Evolutionary conservation across 768 basidiomycete species (phyloP).

Genomic region (Amanita phalloides): DNA sequence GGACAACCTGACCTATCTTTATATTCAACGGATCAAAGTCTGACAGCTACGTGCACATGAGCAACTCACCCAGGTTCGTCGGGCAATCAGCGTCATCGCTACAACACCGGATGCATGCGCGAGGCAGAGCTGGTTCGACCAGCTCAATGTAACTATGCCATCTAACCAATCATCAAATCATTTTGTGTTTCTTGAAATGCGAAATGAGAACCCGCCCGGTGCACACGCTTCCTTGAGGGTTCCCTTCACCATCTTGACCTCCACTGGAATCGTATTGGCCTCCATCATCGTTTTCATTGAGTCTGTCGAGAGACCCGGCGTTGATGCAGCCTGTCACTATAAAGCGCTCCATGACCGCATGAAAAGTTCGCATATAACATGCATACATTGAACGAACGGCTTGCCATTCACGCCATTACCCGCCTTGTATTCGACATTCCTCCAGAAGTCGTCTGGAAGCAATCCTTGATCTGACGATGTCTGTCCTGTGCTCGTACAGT

Average conservation of each 20-base stretch:
- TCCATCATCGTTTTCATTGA: slow-evolving; percentile 37
- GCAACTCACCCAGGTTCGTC: slow-evolving; percentile 27
- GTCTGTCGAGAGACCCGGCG: slow-evolving; percentile 26
- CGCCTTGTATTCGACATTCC: slow-evolving; percentile 31
- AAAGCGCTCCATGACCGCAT: background rate
- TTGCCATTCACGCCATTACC: slow-evolving; percentile 30
- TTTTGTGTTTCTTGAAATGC: background rate
- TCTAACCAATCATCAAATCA: slow-evolving; percentile 11
- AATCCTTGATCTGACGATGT: slow-evolving; percentile 34
- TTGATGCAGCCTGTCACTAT: slow-evolving; percentile 49
- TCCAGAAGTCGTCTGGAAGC: slow-evolving; percentile 38
- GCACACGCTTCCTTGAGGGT: slow-evolving; percentile 41
- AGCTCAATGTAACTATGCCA: slow-evolving; percentile 53
- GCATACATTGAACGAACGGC: slow-evolving; percentile 34
- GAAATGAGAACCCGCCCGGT: slow-evolving; percentile 25
- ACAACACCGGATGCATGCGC: slow-evolving; percentile 52
- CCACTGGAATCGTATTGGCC: slow-evolving; percentile 54
- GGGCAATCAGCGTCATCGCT: slow-evolving; percentile 44
- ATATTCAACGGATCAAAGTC: background rate
- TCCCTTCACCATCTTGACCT: slow-evolving; percentile 38
- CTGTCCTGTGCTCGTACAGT: slow-evolving; percentile 34
- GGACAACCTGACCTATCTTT: slow-evolving; percentile 42
- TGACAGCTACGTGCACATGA: background rate
- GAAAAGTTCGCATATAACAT: background rate
- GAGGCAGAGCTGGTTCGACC: slow-evolving; percentile 36